Evolutionary conservation across 208 protist species (phyloP).

Genomic region (Phytomonas sp.): DNA sequence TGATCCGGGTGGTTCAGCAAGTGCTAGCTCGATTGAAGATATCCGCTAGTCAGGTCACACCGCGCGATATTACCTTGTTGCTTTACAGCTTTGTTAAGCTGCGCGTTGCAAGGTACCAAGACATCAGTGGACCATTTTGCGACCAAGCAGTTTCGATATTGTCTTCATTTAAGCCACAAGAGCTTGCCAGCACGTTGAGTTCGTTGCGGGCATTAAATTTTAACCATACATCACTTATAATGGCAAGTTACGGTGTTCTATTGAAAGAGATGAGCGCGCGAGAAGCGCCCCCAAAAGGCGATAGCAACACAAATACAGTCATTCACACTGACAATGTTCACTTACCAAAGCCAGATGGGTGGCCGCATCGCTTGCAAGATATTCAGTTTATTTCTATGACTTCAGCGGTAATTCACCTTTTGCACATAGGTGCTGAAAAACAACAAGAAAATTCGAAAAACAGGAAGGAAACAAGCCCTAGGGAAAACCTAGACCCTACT

Average conservation of each 20-base stretch:
- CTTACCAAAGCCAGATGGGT: background rate
- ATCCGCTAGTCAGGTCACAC: conserved; percentile 28
- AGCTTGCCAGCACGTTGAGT: conserved; percentile 65
- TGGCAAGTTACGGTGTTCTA: conserved; percentile 10
- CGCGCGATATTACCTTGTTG: conserved; percentile 58
- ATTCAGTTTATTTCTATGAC: conserved; percentile 15
- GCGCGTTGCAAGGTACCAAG: conserved; percentile 31
- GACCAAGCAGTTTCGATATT: conserved; percentile 49
- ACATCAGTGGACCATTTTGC: conserved; percentile 53
- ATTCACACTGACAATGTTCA: background rate
- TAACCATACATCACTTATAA: conserved; percentile 20
- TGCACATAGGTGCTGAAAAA: background rate
- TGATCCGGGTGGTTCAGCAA: conserved; percentile 77
- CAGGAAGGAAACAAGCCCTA: background rate
- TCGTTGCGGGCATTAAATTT: conserved; percentile 44
- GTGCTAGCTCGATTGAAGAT: conserved; percentile 70
- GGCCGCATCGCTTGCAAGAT: conserved; percentile 1
- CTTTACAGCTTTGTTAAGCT: conserved; percentile 78
- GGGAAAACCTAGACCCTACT: background rate
- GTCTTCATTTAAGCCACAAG: conserved; percentile 39
- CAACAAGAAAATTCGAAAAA: background rate
- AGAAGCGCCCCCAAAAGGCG: background rate
- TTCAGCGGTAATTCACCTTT: conserved; percentile 8
- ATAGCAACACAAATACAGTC: background rate
- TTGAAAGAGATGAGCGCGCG: background rate